phyloP scores from a whole-genome alignment of 768 basidiomycete genomes.

The Hortiboletus campestris region DNA sequence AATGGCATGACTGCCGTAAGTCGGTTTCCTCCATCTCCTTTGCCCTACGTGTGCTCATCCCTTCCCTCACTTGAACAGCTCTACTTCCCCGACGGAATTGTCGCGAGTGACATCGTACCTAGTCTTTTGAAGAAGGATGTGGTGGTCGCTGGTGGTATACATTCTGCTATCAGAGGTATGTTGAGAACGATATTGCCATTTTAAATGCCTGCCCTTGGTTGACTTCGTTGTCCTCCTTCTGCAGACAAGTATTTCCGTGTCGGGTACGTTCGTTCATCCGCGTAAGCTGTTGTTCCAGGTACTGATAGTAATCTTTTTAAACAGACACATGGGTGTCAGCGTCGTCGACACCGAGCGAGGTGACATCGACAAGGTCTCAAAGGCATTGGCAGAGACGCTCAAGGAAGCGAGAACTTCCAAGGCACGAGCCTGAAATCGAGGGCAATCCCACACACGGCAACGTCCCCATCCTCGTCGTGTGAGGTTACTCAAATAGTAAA shows the following conservation, averaged over 20 bases:
- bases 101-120: slow-evolving; percentile 73
- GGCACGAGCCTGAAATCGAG: background rate
- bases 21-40: background rate
- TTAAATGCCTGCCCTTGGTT: background rate
- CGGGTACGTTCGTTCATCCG: slow-evolving; percentile 47
- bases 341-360: slow-evolving; percentile 67
- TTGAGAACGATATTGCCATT: slow-evolving; percentile 1
- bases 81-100: slow-evolving; percentile 82
- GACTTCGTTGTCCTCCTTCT: slow-evolving; percentile 4
- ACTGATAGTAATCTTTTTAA: background rate
- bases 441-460: background rate
- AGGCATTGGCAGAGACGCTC: slow-evolving; percentile 60
- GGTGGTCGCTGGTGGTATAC: slow-evolving; percentile 86
- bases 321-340: slow-evolving; percentile 88
- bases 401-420: slow-evolving; percentile 31
- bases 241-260: slow-evolving; percentile 89
- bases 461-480: background rate
- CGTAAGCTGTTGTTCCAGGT: background rate
- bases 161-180: slow-evolving; percentile 78
- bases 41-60: background rate
- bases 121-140: slow-evolving; percentile 68
- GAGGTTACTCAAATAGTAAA: background rate
- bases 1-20: slow-evolving; percentile 93
- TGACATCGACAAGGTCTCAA: slow-evolving; percentile 73
- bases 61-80: slow-evolving; percentile 39